A percentile compares a stretch with the other conserved stretches of the same genome.
These are phyloP conservation scores for Botrytis byssoidea DNA, from an alignment of 2,329 filamentous ascomycete species.

Conservation along the genomic window DNA sequence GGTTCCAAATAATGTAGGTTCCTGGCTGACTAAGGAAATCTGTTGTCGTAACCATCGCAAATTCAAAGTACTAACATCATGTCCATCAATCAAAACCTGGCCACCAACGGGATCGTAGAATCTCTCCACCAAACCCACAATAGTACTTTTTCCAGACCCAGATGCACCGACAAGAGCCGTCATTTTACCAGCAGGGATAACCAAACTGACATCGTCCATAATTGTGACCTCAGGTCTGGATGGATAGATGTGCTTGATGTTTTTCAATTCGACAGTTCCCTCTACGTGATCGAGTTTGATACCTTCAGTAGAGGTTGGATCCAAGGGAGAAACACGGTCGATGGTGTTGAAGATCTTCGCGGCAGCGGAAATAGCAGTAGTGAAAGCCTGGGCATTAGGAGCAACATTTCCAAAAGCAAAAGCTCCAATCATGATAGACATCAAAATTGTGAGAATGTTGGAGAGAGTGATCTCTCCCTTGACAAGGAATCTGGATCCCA, in stretches of 20 bases:
- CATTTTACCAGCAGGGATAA: conserved; percentile 83
- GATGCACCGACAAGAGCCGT: conserved; percentile 93
- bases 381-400: conserved; percentile 84
- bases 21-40: conserved; percentile 88
- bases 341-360: conserved; percentile 94
- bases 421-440: conserved; percentile 89
- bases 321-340: conserved; percentile 79
- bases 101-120: conserved; percentile 91
- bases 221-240: conserved; percentile 87
- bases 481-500: conserved; percentile 74
- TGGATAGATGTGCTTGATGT: conserved; percentile 91
- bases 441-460: conserved; percentile 77
- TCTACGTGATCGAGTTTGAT: conserved; percentile 68
- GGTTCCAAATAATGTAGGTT: conserved; percentile 85
- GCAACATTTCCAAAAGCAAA: conserved; percentile 87
- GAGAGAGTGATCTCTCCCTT: conserved; percentile 63
- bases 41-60: conserved; percentile 89
- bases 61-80: conserved; percentile 78
- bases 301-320: conserved; percentile 71
- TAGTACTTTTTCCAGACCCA: conserved; percentile 91
- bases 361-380: conserved; percentile 76
- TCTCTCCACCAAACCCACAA: conserved; percentile 87
- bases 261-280: conserved; percentile 76
- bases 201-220: conserved; percentile 77
- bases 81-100: conserved; percentile 75